Base-by-base conservation (phyloP, 2,329 filamentous ascomycete species). In the Trichoderma polysporum region DNA sequence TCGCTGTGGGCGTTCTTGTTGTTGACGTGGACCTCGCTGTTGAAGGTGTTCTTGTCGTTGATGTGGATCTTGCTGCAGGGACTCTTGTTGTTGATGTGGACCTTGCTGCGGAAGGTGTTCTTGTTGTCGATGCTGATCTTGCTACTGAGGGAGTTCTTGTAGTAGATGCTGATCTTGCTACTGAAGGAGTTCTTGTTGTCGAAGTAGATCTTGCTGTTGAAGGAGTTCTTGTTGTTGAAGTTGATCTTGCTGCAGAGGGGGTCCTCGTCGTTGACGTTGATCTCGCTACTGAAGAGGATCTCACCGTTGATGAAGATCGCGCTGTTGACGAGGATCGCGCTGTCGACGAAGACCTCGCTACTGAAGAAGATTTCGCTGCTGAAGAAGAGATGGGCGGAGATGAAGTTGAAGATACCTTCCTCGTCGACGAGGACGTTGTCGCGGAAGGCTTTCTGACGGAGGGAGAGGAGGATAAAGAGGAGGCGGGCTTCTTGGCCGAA, bases 401-500 rank as follows among this genome's bases (percentile, higher is more conserved):
- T 10, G 56, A 37, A 12, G 54, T 22, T 13, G 59, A 53, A 19
- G 58, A 50, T n/a, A 53, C 45, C 59, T 62, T 62, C 17, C 45
- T 62, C 33, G 45, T 53, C 7, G 59, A 52, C 2, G 56, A 59
- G 12, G 56, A 59, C 39, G 22, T 29, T 29, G 59, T 31, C 12
- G n/a, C 29, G 47, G 50, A 39, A 56, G 50, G 50, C 19, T 64
- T 64, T 52, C 27, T 54, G 35, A 37, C 37, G 35, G 35, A 53
- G 12, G 58, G 0, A 35, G 60, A 63, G n/a, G 49, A 63, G 10
- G 59, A 33, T 12, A 31, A 19, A 2, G 59, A 53, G 25, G 63
- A 22, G 29, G 54, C 35, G 6, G 64, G 41, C 54, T 66, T 66
- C 57, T 62, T 62, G 25, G 64, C 39, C 59, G 64, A 52, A 17